Evolutionary conservation across 2,329 filamentous ascomycete genomes (phyloP).

Genomic region (Trichothecium roseum): DNA sequence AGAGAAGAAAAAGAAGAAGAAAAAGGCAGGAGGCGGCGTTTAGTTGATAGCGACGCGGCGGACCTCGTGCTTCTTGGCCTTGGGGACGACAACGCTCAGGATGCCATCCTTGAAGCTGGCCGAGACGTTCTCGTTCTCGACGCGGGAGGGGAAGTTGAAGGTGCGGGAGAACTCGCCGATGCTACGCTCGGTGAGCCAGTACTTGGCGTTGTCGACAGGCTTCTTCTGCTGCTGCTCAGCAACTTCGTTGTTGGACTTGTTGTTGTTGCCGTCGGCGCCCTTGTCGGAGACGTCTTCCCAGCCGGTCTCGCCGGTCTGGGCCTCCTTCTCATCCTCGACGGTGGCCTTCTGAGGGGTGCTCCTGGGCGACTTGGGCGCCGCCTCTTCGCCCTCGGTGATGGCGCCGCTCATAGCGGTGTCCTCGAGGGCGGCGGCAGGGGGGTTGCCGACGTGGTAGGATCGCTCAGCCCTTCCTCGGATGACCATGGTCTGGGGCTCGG

Average conservation of each 20-base stretch:
- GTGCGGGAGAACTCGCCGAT: slow-evolving; percentile 58
- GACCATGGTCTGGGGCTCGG: slow-evolving; percentile 61
- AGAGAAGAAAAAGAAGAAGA: too few species aligned
- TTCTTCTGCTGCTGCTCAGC: slow-evolving; percentile 16
- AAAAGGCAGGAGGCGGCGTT: too few species aligned
- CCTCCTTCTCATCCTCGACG: slow-evolving; percentile 51
- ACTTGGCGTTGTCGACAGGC: slow-evolving; percentile 40
- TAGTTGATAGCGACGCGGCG: slow-evolving; percentile 46
- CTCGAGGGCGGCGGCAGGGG: slow-evolving; percentile 33
- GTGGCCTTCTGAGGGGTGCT: slow-evolving; percentile 40
- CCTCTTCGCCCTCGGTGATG: slow-evolving; percentile 28
- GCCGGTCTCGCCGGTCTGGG: slow-evolving; percentile 15
- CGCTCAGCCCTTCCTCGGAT: slow-evolving; percentile 62
- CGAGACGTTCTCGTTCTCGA: slow-evolving; percentile 51
- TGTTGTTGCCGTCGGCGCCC: neutral
- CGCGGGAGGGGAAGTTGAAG: slow-evolving; percentile 55
- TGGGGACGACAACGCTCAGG: slow-evolving; percentile 53
- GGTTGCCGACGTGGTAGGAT: slow-evolving; percentile 45
- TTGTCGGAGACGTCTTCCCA: slow-evolving; percentile 16
- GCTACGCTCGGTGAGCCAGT: slow-evolving; percentile 60
- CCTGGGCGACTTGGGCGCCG: slow-evolving; percentile 16
- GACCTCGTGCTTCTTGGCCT: slow-evolving; percentile 48
- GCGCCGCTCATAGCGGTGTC: slow-evolving; percentile 22
- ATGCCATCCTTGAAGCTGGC: slow-evolving; percentile 57
- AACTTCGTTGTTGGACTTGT: slow-evolving; percentile 17